These are phyloP conservation scores for Tausonia pullulans DNA, from an alignment of 1,284 basidiomycete genomes.

Conservation along the genomic window DNA sequence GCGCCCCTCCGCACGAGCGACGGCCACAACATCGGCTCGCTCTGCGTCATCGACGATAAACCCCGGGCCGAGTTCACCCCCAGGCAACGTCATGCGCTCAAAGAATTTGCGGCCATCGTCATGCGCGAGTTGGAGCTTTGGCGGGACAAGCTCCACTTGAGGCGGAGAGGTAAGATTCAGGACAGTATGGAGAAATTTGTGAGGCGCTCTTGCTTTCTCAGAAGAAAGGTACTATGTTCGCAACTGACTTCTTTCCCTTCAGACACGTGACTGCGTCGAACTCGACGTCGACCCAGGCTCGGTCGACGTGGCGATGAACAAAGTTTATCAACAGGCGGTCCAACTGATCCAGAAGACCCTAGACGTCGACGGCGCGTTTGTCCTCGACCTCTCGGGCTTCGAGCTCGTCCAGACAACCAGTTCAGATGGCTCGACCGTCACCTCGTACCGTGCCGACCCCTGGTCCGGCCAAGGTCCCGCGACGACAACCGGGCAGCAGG, in stretches of 20 bases:
- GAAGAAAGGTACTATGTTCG: too few species aligned
- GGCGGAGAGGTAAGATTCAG: constrained; percentile 11
- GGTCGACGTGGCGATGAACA: constrained; percentile 50
- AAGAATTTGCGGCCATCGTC: constrained; percentile 90
- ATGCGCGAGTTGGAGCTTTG: constrained; percentile 94
- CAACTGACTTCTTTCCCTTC: not conserved
- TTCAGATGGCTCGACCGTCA: constrained; percentile 43
- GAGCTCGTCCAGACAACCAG: constrained; percentile 69
- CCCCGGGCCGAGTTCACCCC: constrained; percentile 78
- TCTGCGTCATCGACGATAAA: constrained; percentile 70
- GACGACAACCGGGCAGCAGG: not conserved
- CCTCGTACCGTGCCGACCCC: constrained; percentile 32
- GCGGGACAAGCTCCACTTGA: constrained; percentile 62
- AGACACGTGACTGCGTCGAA: constrained; percentile 80
- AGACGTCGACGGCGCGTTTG: constrained; percentile 80
- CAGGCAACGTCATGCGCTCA: constrained; percentile 77
- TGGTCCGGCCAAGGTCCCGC: too few species aligned
- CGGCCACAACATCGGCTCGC: constrained; percentile 79
- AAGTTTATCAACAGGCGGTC: constrained; percentile 75
- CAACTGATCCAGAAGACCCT: constrained; percentile 77
- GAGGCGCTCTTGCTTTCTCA: not conserved
- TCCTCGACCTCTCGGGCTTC: constrained; percentile 83
- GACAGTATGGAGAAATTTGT: constrained; percentile 3
- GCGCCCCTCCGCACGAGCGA: constrained; percentile 79
- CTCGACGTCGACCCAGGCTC: constrained; percentile 48